Percentiles rank a stretch among this genome's conserved stretches.
These are phyloP conservation scores for Podila epigama DNA, from an alignment of 192 early-diverging fungal genomes.

Conservation along the genomic window DNA sequence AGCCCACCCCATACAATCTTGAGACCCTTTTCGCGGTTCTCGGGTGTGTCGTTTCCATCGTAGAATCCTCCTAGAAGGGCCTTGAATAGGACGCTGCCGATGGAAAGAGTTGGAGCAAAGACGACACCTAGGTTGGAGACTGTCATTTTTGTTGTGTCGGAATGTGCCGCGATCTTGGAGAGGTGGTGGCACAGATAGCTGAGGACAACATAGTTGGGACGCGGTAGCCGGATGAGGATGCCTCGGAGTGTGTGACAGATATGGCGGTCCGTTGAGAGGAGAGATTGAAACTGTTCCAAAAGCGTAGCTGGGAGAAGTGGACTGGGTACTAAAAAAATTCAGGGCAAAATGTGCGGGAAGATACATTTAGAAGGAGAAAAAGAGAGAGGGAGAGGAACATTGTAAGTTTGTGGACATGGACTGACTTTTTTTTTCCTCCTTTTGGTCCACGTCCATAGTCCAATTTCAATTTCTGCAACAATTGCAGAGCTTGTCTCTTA, in stretches of 20 bases:
- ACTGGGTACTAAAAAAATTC: constrained; percentile 26
- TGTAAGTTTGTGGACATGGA: too few species aligned
- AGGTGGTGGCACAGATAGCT: constrained; percentile 61
- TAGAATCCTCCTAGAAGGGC: constrained; percentile 54
- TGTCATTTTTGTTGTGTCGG: constrained; percentile 65
- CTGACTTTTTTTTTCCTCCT: too few species aligned
- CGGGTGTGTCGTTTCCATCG: constrained; percentile 20
- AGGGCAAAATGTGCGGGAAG: background rate
- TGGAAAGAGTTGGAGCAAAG: constrained; percentile 66
- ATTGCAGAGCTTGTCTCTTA: constrained; percentile 45
- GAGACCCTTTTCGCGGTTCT: constrained; percentile 36
- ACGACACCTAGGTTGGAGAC: constrained; percentile 65
- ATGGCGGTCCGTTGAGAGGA: constrained; percentile 41
- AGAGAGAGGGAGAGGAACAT: too few species aligned
- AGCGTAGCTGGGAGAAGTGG: constrained; percentile 20
- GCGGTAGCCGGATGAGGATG: constrained; percentile 41
- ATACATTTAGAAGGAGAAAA: background rate
- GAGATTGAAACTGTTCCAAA: constrained; percentile 28
- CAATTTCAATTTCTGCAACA: too few species aligned
- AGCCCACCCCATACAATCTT: constrained; percentile 41
- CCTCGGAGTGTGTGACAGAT: constrained; percentile 31
- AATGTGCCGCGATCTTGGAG: constrained; percentile 54
- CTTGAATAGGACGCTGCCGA: constrained; percentile 63
- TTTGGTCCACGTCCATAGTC: too few species aligned
- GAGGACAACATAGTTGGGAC: constrained; percentile 46